Percentiles rank a stretch among this genome's conserved stretches.
phyloP scores from a whole-genome alignment of 768 basidiomycete genomes.

The Mycena alexandri region DNA sequence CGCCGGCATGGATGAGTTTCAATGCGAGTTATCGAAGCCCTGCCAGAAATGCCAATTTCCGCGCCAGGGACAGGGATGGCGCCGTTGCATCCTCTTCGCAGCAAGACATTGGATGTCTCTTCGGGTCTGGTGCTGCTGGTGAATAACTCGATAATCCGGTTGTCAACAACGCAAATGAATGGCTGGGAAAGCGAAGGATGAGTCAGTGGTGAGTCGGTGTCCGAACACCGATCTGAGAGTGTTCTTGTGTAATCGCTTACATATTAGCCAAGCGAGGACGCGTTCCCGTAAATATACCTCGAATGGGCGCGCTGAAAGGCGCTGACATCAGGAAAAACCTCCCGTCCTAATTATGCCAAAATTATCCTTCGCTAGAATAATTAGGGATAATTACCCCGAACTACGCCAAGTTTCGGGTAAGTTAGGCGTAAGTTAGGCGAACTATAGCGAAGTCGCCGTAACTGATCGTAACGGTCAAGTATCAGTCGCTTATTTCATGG shows the following conservation, averaged over 20 bases:
- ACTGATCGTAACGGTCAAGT: too few species aligned
- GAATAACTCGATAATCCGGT: slow-evolving; percentile 21
- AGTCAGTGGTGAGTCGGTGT: slow-evolving; percentile 11
- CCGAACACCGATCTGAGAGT: slow-evolving; percentile 19
- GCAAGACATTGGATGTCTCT: slow-evolving; percentile 11
- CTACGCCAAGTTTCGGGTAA: too few species aligned
- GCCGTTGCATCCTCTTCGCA: slow-evolving; percentile 19
- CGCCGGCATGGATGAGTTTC: slow-evolving; percentile 24
- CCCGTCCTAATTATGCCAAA: too few species aligned
- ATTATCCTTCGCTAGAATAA: too few species aligned
- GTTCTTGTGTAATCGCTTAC: slow-evolving; percentile 18
- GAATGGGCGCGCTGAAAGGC: slow-evolving; percentile 17
- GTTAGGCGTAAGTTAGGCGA: too few species aligned
- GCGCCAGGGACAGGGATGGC: slow-evolving; percentile 10
- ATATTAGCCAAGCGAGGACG: slow-evolving; percentile 25
- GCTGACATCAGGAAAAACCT: too few species aligned
- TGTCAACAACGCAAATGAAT: slow-evolving; percentile 27
- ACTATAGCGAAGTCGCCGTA: too few species aligned
- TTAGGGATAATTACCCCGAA: too few species aligned
- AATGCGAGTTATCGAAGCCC: slow-evolving; percentile 17
- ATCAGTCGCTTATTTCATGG: too few species aligned
- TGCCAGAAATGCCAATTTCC: slow-evolving; percentile 23
- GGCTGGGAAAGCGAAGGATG: slow-evolving; percentile 20
- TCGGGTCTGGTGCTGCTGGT: slow-evolving; percentile 25
- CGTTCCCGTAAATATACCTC: slow-evolving; percentile 12